Evolutionary conservation across 306 rosid genomes (phyloP), one percentile per base, ranked within the genome.

Genomic region (Senna tora): DNA sequence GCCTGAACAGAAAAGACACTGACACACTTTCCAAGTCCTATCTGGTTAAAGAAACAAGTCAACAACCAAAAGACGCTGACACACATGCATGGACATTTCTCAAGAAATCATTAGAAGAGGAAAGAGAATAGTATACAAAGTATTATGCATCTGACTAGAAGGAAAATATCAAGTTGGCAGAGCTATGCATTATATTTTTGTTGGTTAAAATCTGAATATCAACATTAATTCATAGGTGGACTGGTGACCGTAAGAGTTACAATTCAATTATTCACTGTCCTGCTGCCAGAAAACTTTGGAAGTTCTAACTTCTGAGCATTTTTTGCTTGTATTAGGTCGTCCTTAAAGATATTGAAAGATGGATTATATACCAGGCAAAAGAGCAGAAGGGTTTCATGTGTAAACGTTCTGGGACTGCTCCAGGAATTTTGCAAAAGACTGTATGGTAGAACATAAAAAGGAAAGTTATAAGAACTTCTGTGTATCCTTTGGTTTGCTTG

Each of bases 171-270:
- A 53, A 56, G 43, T 61, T 36, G 21, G 54, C 21, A 50, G 54
- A 6, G 25, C 47, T 50, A 56, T 19, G 16, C 20, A 45, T 47
- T 56, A 1, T 36, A 36, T 36, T 66, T 66, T 55, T 39, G 45
- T 30, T 74, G 16, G 12, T 32, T 15, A 65, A 60, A 75, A 67
- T 22, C 47, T 73, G 66, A 59, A 42, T 49, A 59, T 15, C 38
- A 22, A 60, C 6, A 16, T 59, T 22, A 73, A 47, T 60, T 25
- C 51, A 39, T 17, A 13, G 42, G 54, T n/a, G n/a, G n/a, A n/a
- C n/a, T n/a, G n/a, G n/a, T 71, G 22, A 58, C 25, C 62, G 42
- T 72, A 72, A 58, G 19, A 66, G 39, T 47, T 55, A 71, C 32
- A 20, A 66, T 16, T n/a, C 59, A 21, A 38, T 59, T 7, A 59